Evolutionary conservation across 192 early-diverging fungal species (phyloP), one percentile per base, ranked within the genome.

Genomic region (Entomortierella lignicola): DNA sequence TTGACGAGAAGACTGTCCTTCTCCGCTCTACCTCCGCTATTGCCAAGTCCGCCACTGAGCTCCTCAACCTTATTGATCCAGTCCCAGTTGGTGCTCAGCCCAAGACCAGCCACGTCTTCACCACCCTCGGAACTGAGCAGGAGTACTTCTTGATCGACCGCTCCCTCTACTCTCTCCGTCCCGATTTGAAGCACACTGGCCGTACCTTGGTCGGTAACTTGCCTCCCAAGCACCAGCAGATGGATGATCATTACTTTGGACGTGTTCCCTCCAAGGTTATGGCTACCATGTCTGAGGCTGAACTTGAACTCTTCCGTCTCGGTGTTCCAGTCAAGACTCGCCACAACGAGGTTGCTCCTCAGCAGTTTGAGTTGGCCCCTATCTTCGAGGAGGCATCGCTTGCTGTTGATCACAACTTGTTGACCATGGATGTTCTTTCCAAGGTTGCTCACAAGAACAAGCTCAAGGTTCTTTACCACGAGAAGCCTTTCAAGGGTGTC

Each of bases 241-340:
- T 99, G 70, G 98, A 99, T 83, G 98, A 99, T 86, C 98, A 99
- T 87, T 99, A 99, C 92, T 99, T 99, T 88, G 98, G 98, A 50
- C 92, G 93, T 71, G 97, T 99, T 70, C 98, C 98, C 53, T 89
- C 92, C 63, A 92, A 94, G 80, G 95, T 97, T 27, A 85, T 99
- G 71, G 91, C 93, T 59, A 85, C 90, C 71, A 95, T 99, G 82
- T 93, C 92, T 80, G 98, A 99, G 88, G 77, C 91, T 69, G 98
- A 99, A 83, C 88, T 97, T 54, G 98, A 99, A 88, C 89, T 96
- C 62, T 91, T 91, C 85, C 89, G 90, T 59, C 91, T 99, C 62
- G 98, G 98, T 82, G 94, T 97, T n/a, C 98, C 98, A 43, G 85
- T 99, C 88, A 99, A 99, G 93, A 99, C 98, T 58, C 91, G 96